Evolutionary conservation across 257 asterid species (phyloP), one percentile per base, ranked within the genome.

Genomic region (Prunella vulgaris): DNA sequence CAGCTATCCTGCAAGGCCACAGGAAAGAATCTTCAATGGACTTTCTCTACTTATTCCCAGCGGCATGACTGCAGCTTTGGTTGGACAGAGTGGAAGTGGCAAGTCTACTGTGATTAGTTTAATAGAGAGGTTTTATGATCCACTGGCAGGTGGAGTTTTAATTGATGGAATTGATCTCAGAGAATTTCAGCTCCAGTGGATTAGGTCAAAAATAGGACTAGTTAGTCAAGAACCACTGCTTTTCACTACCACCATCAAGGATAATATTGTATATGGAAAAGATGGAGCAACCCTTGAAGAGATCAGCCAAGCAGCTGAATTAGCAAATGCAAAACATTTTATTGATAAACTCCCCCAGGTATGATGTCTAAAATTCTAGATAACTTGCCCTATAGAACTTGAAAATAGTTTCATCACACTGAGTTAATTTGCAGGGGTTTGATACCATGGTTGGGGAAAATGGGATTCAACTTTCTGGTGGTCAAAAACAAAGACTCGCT

Each of bases 31-130:
- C 9, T 71, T 85, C 17, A 32, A 57, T 5, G 80, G 72, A 6
- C 66, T 85, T 62, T 80, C 86, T 17, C 21, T 85, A 3, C 68
- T 14, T 12, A 75, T 85, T 44, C 79, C 80, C 4, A 76, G 80
- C 10, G 86, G 86, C 27, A 83, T 67, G 2, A 75, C 80, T 21
- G 61, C 76, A 17, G 92, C 84, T 21, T 77, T 83, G 81, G 88
- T 81, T 60, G 92, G 92, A 20, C 84, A 84, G 69, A 86, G 92
- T 59, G 92, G 89, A 18, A 86, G 92, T 44, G 92, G 92, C 30
- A 83, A 86, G 64, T 86, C 88, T 7, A 79, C 92, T 14, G 76
- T 83, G 5, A 66, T 80, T 35, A 78, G 85, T 69, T 68, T 85
- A 49, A 76, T 85, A 17, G 81, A 85, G 79, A 74, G 90, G 66